Percentiles rank a stretch among this genome's conserved stretches.
Evolutionary conservation across 441 rosid species (phyloP).

Genomic region (Pelargonium citronellum): DNA sequence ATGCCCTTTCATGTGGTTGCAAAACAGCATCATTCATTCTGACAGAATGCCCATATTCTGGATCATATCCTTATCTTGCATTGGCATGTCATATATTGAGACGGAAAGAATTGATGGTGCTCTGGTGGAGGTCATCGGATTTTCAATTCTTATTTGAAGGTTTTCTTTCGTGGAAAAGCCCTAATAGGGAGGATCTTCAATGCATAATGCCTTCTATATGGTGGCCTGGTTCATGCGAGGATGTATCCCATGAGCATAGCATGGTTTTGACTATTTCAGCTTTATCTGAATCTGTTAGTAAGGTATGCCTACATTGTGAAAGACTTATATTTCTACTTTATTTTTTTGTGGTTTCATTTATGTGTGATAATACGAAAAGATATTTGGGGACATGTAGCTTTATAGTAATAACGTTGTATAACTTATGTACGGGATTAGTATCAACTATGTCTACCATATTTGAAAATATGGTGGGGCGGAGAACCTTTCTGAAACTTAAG

Average conservation of each 20-base stretch:
- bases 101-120: constrained; percentile 67
- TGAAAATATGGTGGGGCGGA: too few species aligned
- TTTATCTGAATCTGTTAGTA: constrained; percentile 67
- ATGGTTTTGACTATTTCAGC: constrained; percentile 73
- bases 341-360: neutral
- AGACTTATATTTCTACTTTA: constrained; percentile 8
- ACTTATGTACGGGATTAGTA: too few species aligned
- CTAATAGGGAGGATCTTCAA: constrained; percentile 84
- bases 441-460: too few species aligned
- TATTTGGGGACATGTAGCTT: too few species aligned
- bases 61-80: constrained; percentile 82
- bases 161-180: constrained; percentile 68
- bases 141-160: constrained; percentile 81
- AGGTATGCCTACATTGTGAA: constrained; percentile 42
- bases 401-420: too few species aligned
- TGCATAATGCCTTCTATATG: constrained; percentile 85
- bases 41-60: constrained; percentile 88
- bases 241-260: constrained; percentile 64
- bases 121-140: constrained; percentile 79
- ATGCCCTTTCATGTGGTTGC: constrained; percentile 76
- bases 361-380: neutral
- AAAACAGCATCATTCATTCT: constrained; percentile 58
- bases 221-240: constrained; percentile 99
- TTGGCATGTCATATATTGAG: constrained; percentile 77
- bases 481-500: too few species aligned